These are phyloP conservation scores for Pseudoneurospora amorphoporcata DNA, from an alignment of 495 filamentous ascomycete species.

Conservation along the genomic window DNA sequence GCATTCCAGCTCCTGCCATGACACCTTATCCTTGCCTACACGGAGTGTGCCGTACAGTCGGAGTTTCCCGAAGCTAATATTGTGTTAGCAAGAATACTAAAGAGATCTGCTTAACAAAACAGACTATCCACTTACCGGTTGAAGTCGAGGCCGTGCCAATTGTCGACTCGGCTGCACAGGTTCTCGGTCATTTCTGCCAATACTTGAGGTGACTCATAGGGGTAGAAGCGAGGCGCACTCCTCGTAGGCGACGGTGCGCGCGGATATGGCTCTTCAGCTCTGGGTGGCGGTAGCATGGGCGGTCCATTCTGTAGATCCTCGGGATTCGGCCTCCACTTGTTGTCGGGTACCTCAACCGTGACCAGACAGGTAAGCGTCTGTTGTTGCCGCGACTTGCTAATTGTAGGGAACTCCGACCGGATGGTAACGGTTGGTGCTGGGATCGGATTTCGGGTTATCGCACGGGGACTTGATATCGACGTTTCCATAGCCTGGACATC, in stretches of 20 bases:
- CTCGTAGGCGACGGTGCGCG: conserved; percentile 41
- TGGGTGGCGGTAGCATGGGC: conserved; percentile 36
- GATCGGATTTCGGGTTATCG: conserved; percentile 76
- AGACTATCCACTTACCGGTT: conserved; percentile 45
- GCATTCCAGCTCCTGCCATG: conserved; percentile 97
- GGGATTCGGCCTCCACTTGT: conserved; percentile 78
- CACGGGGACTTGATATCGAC: conserved; percentile 63
- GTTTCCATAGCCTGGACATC: conserved; percentile 96
- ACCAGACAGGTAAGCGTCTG: conserved; percentile 91
- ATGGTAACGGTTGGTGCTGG: conserved; percentile 84
- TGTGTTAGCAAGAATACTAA: conserved; percentile 2
- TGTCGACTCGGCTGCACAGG: conserved; percentile 77
- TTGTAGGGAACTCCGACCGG: conserved; percentile 91
- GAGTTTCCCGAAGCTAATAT: conserved; percentile 77
- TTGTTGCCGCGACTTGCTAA: conserved; percentile 85
- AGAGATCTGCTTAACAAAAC: neutral
- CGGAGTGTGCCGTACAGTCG: conserved; percentile 83
- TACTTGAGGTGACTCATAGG: conserved; percentile 53
- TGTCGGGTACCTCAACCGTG: conserved; percentile 88
- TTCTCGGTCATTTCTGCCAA: conserved; percentile 81
- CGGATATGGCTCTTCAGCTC: conserved; percentile 33
- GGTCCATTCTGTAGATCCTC: conserved; percentile 66
- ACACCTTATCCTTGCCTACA: conserved; percentile 92
- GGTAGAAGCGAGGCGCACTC: conserved; percentile 43
- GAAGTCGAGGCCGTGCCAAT: conserved; percentile 99